A percentile compares a stretch with the other conserved stretches of the same genome.
Evolutionary conservation across 2,329 filamentous ascomycete species (phyloP).

Genomic region (Exserohilum rostratum): DNA sequence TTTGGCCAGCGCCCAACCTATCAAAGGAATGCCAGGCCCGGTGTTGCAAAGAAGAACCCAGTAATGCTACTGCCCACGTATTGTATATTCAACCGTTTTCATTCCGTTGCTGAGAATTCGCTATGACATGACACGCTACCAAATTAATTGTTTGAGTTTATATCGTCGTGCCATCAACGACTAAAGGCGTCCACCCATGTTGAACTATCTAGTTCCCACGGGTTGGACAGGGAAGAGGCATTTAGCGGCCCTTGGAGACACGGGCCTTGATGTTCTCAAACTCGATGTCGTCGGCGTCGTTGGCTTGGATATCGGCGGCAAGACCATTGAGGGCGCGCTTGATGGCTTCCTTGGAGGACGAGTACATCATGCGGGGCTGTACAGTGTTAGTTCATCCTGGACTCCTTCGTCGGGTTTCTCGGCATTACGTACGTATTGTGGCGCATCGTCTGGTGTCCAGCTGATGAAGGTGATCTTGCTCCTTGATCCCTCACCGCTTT

Average conservation of each 20-base stretch:
- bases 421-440: conserved; percentile 68
- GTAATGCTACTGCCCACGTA: conserved; percentile 1
- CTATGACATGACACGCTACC: conserved; percentile 13
- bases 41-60: conserved; percentile 19
- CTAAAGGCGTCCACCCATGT: conserved; percentile 22
- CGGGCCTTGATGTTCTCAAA: conserved; percentile 69
- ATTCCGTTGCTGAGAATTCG: conserved; percentile 13
- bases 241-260: conserved; percentile 59
- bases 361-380: conserved; percentile 88
- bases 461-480: conserved; percentile 53
- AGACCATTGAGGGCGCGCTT: conserved; percentile 80
- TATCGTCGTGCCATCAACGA: conserved; percentile 28
- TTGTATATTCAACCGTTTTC: conserved; percentile 18
- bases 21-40: conserved; percentile 18
- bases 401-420: neutral
- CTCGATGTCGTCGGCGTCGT: conserved; percentile 83
- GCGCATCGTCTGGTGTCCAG: conserved; percentile 66
- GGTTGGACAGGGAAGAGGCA: conserved; percentile 6
- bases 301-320: conserved; percentile 79
- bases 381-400: conserved; percentile 14
- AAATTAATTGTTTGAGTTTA: conserved; percentile 16
- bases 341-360: conserved; percentile 84
- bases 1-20: conserved; percentile 28
- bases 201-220: conserved; percentile 27
- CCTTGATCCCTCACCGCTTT: conserved; percentile 74